phyloP scores from a whole-genome alignment of 495 filamentous ascomycete species.

The Evansstolkia leycettana region DNA sequence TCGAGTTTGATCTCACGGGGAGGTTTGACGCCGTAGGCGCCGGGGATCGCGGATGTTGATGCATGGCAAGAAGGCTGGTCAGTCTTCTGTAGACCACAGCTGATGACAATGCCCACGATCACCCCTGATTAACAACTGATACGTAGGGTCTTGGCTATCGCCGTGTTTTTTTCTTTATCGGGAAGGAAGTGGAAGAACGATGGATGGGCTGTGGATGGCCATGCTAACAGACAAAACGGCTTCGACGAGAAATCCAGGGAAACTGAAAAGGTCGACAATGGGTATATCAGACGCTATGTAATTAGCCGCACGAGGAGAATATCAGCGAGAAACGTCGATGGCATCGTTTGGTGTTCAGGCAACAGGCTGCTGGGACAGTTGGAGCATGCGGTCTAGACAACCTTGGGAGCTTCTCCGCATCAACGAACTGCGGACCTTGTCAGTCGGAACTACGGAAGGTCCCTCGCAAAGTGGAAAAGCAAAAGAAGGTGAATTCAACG shows the following conservation, averaged over 20 bases:
- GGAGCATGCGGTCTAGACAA: constrained; percentile 19
- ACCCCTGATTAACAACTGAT: background rate
- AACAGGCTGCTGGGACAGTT: constrained; percentile 16
- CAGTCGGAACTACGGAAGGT: constrained; percentile 1
- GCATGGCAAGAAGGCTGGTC: constrained; percentile 38
- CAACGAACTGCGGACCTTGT: constrained; percentile 13
- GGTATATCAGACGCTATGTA: too few species aligned
- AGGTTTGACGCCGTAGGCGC: constrained; percentile 52
- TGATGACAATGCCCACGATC: background rate
- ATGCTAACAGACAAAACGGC: constrained; percentile 23
- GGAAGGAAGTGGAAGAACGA: constrained; percentile 19
- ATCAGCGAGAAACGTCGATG: constrained; percentile 2
- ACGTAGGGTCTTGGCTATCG: constrained; percentile 11
- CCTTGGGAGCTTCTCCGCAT: constrained; percentile 36
- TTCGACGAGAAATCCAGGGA: background rate
- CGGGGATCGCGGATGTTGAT: constrained; percentile 70
- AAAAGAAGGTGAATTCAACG: background rate
- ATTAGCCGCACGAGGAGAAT: background rate
- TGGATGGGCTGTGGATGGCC: constrained; percentile 20
- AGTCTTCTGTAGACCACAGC: background rate
- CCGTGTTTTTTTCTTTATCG: constrained; percentile 20
- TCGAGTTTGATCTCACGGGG: constrained; percentile 52
- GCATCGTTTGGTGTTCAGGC: constrained; percentile 18
- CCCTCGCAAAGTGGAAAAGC: too few species aligned
- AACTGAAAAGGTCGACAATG: too few species aligned